Evolutionary conservation across 2,329 filamentous ascomycete genomes (phyloP).

Genomic region (Arthrinium phaeospermum): DNA sequence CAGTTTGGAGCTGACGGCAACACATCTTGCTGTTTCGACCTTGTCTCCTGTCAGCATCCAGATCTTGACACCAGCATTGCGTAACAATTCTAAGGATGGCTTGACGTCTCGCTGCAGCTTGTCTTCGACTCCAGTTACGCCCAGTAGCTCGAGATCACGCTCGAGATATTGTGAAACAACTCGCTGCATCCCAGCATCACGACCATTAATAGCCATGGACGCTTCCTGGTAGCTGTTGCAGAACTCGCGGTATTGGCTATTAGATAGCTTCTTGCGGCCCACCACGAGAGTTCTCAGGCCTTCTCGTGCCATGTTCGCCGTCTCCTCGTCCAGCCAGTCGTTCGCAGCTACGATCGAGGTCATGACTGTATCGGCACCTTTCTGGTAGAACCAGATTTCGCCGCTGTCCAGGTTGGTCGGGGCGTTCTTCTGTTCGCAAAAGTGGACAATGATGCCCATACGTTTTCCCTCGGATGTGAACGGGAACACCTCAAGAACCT

Average conservation of each 20-base stretch:
- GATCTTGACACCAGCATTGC: slow-evolving; percentile 97
- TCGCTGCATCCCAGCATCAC: slow-evolving; percentile 81
- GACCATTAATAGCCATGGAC: slow-evolving; percentile 77
- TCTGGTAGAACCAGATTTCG: slow-evolving; percentile 98
- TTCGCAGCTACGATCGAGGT: slow-evolving; percentile 92
- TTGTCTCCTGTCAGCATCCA: slow-evolving; percentile 99
- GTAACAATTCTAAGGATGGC: slow-evolving; percentile 88
- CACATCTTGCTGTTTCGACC: slow-evolving; percentile 94
- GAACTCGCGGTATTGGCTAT: slow-evolving; percentile 82
- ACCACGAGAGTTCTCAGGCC: slow-evolving; percentile 93
- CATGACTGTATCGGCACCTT: slow-evolving; percentile 98
- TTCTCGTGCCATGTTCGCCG: slow-evolving; percentile 98
- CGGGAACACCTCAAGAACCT: slow-evolving; percentile 92
- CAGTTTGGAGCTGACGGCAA: slow-evolving; percentile 92
- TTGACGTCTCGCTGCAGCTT: slow-evolving; percentile 96
- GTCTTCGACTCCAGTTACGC: slow-evolving; percentile 98
- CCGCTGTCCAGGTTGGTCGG: slow-evolving; percentile 59
- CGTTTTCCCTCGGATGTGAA: slow-evolving; percentile 98
- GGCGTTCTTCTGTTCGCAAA: slow-evolving; percentile 64
- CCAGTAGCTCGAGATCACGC: slow-evolving; percentile 85
- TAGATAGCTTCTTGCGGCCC: slow-evolving; percentile 84
- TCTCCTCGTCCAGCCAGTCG: slow-evolving; percentile 98
- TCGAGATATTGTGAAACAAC: slow-evolving; percentile 85
- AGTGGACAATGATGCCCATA: slow-evolving; percentile 96
- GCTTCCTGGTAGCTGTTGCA: slow-evolving; percentile 76